Evolutionary conservation across 2,329 filamentous ascomycete genomes (phyloP).

Genomic region (Chalaropsis ovoidea): DNA sequence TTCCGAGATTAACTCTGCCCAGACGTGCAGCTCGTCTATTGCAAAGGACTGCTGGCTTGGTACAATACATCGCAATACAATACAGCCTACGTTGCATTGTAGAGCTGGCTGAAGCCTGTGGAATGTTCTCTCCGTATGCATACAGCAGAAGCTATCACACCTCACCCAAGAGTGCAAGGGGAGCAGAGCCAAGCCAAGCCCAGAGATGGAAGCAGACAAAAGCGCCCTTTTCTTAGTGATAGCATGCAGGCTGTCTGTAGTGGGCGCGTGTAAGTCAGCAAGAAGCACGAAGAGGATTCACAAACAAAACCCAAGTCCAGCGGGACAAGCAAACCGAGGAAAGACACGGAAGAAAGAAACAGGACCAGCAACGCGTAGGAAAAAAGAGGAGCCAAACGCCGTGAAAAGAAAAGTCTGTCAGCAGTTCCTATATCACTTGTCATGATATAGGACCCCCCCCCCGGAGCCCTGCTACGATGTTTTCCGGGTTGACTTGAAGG

Average conservation of each 20-base stretch:
- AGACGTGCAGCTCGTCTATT: not conserved
- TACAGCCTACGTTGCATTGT: too few relatives aligned
- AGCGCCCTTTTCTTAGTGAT: too few relatives aligned
- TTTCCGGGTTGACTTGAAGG: not conserved
- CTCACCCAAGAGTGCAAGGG: not conserved
- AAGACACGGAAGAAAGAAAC: not conserved
- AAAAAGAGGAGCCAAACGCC: not conserved
- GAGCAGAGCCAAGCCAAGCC: not conserved
- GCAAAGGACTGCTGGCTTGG: too few relatives aligned
- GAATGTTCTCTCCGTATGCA: not conserved
- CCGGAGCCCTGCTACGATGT: not conserved
- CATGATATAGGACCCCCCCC: not conserved
- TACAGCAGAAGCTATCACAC: not conserved
- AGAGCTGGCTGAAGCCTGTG: too few relatives aligned
- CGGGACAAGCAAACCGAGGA: too few relatives aligned
- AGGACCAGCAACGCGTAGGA: not conserved
- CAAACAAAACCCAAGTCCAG: not conserved
- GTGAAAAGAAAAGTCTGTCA: not conserved
- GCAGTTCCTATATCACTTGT: not conserved
- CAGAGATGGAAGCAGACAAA: not conserved
- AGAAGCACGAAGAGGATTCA: not conserved
- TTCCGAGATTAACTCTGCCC: not conserved
- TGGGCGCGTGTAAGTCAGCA: not conserved
- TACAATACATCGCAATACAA: too few relatives aligned
- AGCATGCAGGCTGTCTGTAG: not conserved